A percentile compares a stretch with the other conserved stretches of the same genome.
phyloP scores from a whole-genome alignment of 1,284 basidiomycete genomes.

The Cutaneotrichosporon spelunceum region DNA sequence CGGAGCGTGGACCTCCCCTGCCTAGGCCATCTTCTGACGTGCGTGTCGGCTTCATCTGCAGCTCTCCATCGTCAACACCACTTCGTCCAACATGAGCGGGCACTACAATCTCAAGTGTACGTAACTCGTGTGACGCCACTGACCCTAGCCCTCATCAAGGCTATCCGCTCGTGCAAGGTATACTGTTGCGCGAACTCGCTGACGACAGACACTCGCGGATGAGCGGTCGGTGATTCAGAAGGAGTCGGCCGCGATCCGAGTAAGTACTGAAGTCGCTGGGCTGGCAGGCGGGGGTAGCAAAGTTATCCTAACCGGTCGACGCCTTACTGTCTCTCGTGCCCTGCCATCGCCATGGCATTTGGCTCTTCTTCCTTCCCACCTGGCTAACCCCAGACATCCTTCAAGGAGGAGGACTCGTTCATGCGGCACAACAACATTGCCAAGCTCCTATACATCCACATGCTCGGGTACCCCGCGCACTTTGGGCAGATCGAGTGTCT shows the following conservation, averaged over 20 bases:
- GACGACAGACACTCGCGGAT: constrained; percentile 85
- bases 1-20: too few species aligned
- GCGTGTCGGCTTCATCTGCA: constrained; percentile 1
- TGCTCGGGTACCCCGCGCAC: constrained; percentile 98
- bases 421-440: constrained; percentile 95
- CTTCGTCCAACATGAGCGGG: constrained; percentile 38
- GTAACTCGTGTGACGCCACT: constrained; percentile 21
- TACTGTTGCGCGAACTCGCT: constrained; percentile 16
- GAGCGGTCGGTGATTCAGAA: constrained; percentile 96
- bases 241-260: constrained; percentile 92
- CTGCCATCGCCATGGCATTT: background rate
- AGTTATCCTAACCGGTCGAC: too few species aligned
- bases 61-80: background rate
- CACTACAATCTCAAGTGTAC: constrained; percentile 89
- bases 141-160: constrained; percentile 80
- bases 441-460: constrained; percentile 98
- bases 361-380: background rate
- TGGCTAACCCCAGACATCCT: constrained; percentile 64
- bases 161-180: constrained; percentile 88
- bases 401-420: constrained; percentile 93
- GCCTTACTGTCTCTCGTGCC: background rate
- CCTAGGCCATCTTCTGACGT: background rate
- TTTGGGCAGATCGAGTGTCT: constrained; percentile 99
- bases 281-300: background rate
- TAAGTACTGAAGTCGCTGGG: constrained; percentile 21